Conservation (phyloP, 2,329 filamentous ascomycete species). For the Balansia obtecta region DNA sequence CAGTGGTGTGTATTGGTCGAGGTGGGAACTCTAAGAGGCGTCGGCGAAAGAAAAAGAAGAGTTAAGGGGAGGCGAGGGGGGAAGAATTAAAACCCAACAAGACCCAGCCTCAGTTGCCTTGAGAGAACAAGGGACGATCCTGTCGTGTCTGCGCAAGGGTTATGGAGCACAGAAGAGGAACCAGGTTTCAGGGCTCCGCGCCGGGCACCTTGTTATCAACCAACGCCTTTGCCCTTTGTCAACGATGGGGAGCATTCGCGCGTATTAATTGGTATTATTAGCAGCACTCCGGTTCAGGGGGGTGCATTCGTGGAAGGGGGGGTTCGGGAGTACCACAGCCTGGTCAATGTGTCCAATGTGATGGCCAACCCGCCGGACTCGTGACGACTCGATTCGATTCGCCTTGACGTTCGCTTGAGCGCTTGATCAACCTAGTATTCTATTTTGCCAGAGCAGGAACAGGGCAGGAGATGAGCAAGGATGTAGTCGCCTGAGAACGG, state of each 20-base stretch:
- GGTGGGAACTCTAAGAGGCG: slow-evolving; percentile 5
- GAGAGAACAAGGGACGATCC: slow-evolving; percentile 6
- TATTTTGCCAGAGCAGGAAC: too few species aligned
- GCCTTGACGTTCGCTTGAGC: too few species aligned
- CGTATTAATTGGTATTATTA: slow-evolving; percentile 7
- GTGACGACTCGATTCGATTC: neutral
- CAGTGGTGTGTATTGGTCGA: slow-evolving; percentile 4
- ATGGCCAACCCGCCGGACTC: neutral
- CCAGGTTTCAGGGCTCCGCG: slow-evolving; percentile 6
- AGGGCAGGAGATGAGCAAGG: neutral
- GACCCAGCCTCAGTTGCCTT: neutral
- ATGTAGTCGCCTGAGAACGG: neutral
- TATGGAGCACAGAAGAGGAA: slow-evolving; percentile 3
- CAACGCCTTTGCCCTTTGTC: slow-evolving; percentile 6
- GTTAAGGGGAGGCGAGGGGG: slow-evolving; percentile 9
- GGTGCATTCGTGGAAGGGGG: neutral
- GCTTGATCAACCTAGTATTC: too few species aligned
- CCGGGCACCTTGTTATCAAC: slow-evolving; percentile 7
- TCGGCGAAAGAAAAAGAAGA: slow-evolving; percentile 5
- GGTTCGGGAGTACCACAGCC: too few species aligned
- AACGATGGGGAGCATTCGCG: slow-evolving; percentile 6
- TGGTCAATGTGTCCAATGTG: too few species aligned
- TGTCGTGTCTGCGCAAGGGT: slow-evolving; percentile 5
- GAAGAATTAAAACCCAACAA: slow-evolving; percentile 6
- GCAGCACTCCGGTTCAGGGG: slow-evolving; percentile 3